Evolutionary conservation across 352 stramenopile genomes (phyloP), one percentile per base, ranked within the genome.

Genomic region (Phytophthora fragariae): DNA sequence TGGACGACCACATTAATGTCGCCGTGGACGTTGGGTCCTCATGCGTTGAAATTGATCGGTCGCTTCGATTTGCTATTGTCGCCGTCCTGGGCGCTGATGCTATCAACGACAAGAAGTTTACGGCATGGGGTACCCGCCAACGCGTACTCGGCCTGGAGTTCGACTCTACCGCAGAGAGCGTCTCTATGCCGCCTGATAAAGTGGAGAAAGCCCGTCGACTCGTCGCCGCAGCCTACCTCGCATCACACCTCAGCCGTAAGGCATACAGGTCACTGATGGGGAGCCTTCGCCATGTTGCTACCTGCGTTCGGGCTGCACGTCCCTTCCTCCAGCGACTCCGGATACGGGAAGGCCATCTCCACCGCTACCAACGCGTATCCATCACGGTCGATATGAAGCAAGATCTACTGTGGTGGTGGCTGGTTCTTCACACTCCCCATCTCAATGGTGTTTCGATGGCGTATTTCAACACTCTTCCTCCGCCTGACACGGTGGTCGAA

Each of bases 401-500:
- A 2, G 65, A 81, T 52, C 49, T 76, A 0, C 1, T 41, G 0
- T 79, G 70, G 71, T 74, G 62, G 66, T 59, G 2, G 1, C 5
- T 15, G 35, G 78, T 78, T 12, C 31, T 76, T 0, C n/a, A 57
- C 12, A 59, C 31, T 1, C 24, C 50, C 1, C 17, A 29, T 1
- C 70, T 76, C 33, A 76, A 79, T 31, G 70, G 66, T 0, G 70
- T 81, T 2, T 60, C 21, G 0, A 2, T 82, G 8, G 35, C 0
- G 9, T 68, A 69, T 37, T 76, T 75, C 24, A 5, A 52, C 3
- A 3, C 4, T 0, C 14, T 54, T 6, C 70, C 69, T 5, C 0
- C 7, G 17, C 41, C 65, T 2, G 63, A 73, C n/a, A 7, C 68
- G 2, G 35, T 41, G 35, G 4, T 41, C 35, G 35, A 41, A 10